Conservation (phyloP, 78 protist genomes). For the Neovahlkampfia damariscottae region DNA sequence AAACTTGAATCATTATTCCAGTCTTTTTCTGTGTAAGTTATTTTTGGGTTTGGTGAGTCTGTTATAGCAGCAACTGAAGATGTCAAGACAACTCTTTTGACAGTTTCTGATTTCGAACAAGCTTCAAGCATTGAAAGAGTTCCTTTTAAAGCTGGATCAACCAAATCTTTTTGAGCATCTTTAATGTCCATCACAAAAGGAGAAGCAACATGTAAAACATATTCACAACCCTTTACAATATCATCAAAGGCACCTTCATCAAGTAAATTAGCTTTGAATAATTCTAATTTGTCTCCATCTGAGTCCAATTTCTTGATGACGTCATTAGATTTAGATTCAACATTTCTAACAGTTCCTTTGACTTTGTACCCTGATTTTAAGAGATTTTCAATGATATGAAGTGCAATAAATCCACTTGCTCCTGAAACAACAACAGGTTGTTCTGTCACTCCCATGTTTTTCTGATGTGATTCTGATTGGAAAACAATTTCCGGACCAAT, state of each 20-base stretch:
- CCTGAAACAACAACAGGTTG: not conserved
- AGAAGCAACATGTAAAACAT: not conserved
- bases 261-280: not conserved
- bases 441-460: too few species aligned
- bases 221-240: not conserved
- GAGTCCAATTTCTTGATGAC: too few species aligned
- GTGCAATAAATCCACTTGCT: constrained; percentile 2
- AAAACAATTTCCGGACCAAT: too few species aligned
- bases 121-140: not conserved
- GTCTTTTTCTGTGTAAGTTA: not conserved
- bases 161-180: not conserved
- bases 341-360: not conserved
- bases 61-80: not conserved
- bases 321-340: too few species aligned
- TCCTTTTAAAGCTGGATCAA: not conserved
- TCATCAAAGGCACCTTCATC: not conserved
- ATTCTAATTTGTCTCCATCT: not conserved
- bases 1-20: not conserved
- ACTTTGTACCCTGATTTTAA: not conserved
- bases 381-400: not conserved
- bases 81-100: not conserved
- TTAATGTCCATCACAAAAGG: not conserved
- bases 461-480: too few species aligned
- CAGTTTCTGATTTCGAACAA: not conserved
- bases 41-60: not conserved